These are phyloP conservation scores for Entomophthora muscae DNA, from an alignment of 371 early-diverging fungal genomes.

Conservation along the genomic window DNA sequence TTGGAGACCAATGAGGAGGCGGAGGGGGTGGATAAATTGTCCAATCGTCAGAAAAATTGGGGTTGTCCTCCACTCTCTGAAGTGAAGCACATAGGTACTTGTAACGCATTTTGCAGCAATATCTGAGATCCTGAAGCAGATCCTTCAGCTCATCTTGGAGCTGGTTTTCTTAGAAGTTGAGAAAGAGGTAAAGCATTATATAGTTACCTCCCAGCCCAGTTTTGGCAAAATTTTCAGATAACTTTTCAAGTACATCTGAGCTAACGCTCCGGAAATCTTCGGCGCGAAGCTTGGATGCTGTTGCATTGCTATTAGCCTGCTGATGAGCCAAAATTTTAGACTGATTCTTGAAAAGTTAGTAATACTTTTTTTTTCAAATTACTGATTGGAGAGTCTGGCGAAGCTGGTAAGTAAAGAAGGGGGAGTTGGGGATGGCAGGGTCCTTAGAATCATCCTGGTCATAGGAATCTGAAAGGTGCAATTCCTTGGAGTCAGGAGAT, in stretches of 20 bases:
- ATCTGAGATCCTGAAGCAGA: constrained; percentile 31
- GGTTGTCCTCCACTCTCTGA: constrained; percentile 74
- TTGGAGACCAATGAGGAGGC: constrained; percentile 39
- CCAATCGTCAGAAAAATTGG: constrained; percentile 65
- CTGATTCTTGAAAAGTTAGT: background rate
- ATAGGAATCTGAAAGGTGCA: too few species aligned
- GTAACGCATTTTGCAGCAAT: constrained; percentile 60
- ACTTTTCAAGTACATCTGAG: background rate
- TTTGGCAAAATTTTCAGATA: constrained; percentile 7
- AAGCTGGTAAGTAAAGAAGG: constrained; percentile 3
- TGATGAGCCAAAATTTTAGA: background rate
- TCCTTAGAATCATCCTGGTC: too few species aligned
- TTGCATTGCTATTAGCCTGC: background rate
- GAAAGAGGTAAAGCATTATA: background rate
- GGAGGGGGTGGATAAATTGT: constrained; percentile 81
- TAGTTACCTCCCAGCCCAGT: background rate
- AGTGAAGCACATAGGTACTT: constrained; percentile 64
- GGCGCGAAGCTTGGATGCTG: background rate
- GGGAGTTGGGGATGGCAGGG: too few species aligned
- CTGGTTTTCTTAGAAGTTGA: background rate
- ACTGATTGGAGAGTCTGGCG: background rate
- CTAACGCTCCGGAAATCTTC: background rate
- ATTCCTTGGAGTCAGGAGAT: too few species aligned
- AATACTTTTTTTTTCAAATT: background rate
- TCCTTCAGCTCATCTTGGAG: constrained; percentile 21